Conservation (phyloP, 2,329 filamentous ascomycete genomes). For the Apiospora pterosperma region DNA sequence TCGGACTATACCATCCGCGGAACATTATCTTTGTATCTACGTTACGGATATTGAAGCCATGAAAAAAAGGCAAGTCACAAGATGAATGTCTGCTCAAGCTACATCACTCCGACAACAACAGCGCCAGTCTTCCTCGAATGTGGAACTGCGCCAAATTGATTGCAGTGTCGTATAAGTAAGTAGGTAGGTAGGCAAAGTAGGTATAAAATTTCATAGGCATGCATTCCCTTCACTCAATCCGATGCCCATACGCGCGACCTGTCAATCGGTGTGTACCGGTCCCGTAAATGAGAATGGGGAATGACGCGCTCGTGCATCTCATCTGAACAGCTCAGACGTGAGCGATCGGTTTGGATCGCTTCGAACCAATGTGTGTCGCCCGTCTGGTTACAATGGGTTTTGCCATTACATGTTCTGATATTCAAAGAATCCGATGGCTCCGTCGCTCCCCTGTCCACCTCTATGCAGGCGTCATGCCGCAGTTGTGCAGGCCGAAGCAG, state of each 20-base stretch:
- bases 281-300: background rate
- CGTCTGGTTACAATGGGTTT: background rate
- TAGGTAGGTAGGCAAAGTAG: too few species aligned
- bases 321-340: conserved; percentile 2
- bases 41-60: too few species aligned
- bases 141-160: conserved; percentile 1
- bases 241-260: background rate
- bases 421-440: background rate
- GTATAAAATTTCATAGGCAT: too few species aligned
- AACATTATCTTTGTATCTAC: too few species aligned
- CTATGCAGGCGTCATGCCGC: background rate
- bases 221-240: background rate
- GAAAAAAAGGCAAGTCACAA: background rate
- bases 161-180: background rate
- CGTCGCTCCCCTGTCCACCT: too few species aligned
- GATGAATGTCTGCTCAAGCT: too few species aligned
- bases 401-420: background rate
- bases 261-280: background rate
- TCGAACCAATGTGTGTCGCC: background rate
- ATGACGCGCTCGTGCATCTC: conserved; percentile 2
- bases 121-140: background rate
- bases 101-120: background rate
- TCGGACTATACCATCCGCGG: background rate
- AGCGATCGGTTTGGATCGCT: background rate
- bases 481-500: background rate